phyloP scores from a whole-genome alignment of 768 basidiomycete species.

The Boletus rubroflammeus region DNA sequence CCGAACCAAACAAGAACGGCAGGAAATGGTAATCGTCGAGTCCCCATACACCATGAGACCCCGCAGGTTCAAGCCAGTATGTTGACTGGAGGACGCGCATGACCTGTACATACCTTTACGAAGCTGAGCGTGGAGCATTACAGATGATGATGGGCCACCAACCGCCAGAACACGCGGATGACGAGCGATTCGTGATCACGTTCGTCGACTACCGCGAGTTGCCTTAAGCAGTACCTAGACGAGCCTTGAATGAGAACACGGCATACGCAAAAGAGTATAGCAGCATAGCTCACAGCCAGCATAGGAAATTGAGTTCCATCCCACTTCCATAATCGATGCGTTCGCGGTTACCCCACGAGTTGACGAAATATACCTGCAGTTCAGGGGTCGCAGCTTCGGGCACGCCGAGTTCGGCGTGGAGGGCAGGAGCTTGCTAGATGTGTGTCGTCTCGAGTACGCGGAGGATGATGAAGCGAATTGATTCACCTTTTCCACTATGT shows the following conservation, averaged over 20 bases:
- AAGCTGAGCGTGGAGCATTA: neutral
- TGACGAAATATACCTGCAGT: conserved; percentile 74
- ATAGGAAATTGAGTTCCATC: conserved; percentile 97
- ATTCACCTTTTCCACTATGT: conserved; percentile 66
- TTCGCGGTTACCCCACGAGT: conserved; percentile 87
- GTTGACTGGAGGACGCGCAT: conserved; percentile 88
- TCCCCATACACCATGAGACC: conserved; percentile 99
- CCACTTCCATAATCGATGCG: conserved; percentile 99
- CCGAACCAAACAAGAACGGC: conserved; percentile 84
- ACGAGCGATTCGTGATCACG: conserved; percentile 76
- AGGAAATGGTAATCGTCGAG: conserved; percentile 96
- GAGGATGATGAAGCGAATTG: neutral
- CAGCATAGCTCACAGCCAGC: conserved; percentile 75
- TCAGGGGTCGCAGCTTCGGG: conserved; percentile 60
- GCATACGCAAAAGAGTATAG: neutral
- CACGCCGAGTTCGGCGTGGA: conserved; percentile 64
- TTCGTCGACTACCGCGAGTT: conserved; percentile 57
- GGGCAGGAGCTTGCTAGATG: conserved; percentile 44
- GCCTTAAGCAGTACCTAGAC: conserved; percentile 73
- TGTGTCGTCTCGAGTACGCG: neutral
- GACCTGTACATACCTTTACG: conserved; percentile 61
- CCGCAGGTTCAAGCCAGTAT: conserved; percentile 97
- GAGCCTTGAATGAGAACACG: neutral
- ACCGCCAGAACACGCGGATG: conserved; percentile 87
- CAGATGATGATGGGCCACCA: conserved; percentile 5